phyloP scores from a whole-genome alignment of 805 yeast genomes.

The Saturnispora hagleri region DNA sequence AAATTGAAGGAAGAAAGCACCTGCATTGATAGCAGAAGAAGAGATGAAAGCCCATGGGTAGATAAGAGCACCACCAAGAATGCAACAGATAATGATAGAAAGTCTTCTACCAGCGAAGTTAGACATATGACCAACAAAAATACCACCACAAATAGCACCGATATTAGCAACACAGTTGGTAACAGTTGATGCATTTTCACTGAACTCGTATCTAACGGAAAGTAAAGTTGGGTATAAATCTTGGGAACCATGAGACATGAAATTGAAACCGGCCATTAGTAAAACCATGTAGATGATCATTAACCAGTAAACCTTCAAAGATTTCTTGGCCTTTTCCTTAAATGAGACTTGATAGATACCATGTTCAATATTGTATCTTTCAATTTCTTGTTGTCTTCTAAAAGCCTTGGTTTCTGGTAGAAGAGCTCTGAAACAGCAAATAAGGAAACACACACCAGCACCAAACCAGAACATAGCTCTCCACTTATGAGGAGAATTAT shows the following conservation, averaged over 20 bases:
- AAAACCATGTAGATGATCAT: conserved; percentile 46
- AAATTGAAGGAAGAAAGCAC: conserved; percentile 52
- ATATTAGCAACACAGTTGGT: conserved; percentile 49
- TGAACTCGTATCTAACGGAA: conserved; percentile 35
- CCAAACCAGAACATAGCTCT: conserved; percentile 61
- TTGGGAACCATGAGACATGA: conserved; percentile 56
- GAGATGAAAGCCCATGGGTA: conserved; percentile 54
- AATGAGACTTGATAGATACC: conserved; percentile 27
- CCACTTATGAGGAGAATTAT: conserved; percentile 46
- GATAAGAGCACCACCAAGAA: conserved; percentile 49
- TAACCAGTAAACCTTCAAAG: conserved; percentile 46
- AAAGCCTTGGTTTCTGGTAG: conserved; percentile 49
- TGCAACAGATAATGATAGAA: conserved; percentile 41
- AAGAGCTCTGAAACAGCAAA: conserved; percentile 33
- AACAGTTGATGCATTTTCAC: conserved; percentile 39
- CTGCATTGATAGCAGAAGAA: conserved; percentile 42
- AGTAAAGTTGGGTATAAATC: conserved; percentile 52
- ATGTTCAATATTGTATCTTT: conserved; percentile 24
- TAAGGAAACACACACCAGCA: conserved; percentile 44
- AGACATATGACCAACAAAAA: conserved; percentile 44
- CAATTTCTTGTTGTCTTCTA: conserved; percentile 32
- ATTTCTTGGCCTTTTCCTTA: conserved; percentile 26
- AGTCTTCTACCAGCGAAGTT: conserved; percentile 49
- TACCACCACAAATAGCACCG: conserved; percentile 52
- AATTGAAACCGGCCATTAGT: conserved; percentile 55